Base-by-base conservation (phyloP, 345 rosid species). In the Angophora floribunda region DNA sequence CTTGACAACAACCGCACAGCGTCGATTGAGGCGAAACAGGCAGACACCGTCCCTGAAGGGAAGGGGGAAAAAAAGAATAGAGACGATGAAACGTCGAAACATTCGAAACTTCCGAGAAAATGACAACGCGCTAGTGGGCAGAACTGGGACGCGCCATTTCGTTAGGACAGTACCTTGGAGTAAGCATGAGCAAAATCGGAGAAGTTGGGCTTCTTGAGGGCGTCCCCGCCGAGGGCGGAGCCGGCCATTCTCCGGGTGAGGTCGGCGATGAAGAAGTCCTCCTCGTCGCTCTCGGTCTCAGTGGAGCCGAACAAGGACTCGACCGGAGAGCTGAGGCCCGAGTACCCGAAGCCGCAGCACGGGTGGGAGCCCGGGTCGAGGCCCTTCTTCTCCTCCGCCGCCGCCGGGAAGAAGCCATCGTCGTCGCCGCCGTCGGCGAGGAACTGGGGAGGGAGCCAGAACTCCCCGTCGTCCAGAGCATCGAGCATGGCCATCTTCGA, bases 381-480 rank as follows among this genome's bases (percentile, higher is more conserved):
- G 92, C 92, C 78, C 86, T 22, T 21, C 89, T 92, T 22, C 87
- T 44, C 67, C 82, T 10, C 80, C 45, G 10, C 79, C 22, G 45
- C 22, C 24, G 21, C 80, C 28, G 63, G n/a, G 9, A 57, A 13
- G 12, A 85, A 9, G 85, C 91, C 89, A 17, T 91, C 51, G 87
- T 92, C 89, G 21, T 91, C 55, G 86, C 94, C 97, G 14, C 96
- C 96, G 90, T 95, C 99, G 4, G 93, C 88, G 6, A 96, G 95
- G 88, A 97, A 96, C 94, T 94, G 91, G 1, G 97, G 90, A 7
- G 98, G 99, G 85, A 97, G 94, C 94, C 94, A 93, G 87, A 93
- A 95, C 95, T 94, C 96, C 6, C 94, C 97, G 89, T 95, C 95
- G 88, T 95, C 91, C 2, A 96, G 52, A 78, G 90, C 89, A 55